Percentiles rank a stretch among this genome's conserved stretches.
These are phyloP conservation scores for Aspergillus spinulosporus DNA, from an alignment of 2,329 filamentous ascomycete genomes.

Conservation along the genomic window DNA sequence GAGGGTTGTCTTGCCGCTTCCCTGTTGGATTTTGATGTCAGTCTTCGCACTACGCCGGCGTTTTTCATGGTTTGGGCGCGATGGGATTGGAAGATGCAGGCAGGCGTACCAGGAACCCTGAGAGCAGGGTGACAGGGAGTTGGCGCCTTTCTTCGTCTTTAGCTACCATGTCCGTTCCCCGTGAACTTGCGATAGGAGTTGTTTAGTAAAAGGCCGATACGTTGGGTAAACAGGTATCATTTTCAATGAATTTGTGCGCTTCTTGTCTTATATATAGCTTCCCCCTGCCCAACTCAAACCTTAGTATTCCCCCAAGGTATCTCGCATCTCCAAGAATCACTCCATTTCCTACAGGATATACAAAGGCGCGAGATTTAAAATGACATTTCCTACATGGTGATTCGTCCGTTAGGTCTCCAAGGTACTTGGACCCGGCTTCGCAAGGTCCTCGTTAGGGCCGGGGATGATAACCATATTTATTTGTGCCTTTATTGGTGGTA, in stretches of 20 bases:
- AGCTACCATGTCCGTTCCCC: conserved; percentile 1
- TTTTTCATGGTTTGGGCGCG: too few relatives aligned
- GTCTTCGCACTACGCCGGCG: too few relatives aligned
- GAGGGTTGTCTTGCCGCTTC: conserved; percentile 70
- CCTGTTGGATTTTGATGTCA: conserved; percentile 41
- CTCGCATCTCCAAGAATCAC: background rate
- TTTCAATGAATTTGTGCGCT: background rate
- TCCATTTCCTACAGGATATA: too few relatives aligned
- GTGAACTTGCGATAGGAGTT: background rate
- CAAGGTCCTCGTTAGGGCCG: conserved; percentile 8
- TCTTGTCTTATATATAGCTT: background rate
- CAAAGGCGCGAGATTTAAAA: background rate
- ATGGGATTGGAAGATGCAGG: background rate
- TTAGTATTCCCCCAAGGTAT: conserved; percentile 10
- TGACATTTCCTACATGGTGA: background rate
- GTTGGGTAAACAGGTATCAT: background rate
- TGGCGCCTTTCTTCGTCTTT: conserved; percentile 15
- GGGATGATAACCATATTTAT: background rate
- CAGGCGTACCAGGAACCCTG: conserved; percentile 56
- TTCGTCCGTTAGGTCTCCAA: conserved; percentile 1
- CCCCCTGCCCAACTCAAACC: background rate
- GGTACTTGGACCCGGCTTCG: background rate
- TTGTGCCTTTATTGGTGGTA: too few relatives aligned
- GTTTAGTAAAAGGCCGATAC: background rate
- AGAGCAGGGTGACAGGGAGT: conserved; percentile 61